Evolutionary conservation across 2,329 filamentous ascomycete species (phyloP), one percentile per base, ranked within the genome.

Genomic region (Fusarium cyanostomum): DNA sequence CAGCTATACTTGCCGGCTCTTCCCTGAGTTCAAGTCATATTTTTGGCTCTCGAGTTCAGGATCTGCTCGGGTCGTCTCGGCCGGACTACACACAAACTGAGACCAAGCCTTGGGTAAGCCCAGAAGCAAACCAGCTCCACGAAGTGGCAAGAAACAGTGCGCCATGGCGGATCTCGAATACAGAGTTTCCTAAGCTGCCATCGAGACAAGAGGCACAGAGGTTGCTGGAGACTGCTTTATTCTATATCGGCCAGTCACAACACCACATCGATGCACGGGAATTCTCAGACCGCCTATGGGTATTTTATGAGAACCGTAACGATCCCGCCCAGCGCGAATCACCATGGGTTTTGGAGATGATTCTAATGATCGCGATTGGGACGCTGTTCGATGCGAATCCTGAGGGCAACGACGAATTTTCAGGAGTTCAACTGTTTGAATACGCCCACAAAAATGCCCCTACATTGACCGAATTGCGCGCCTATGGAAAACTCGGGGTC

Each of bases 371-470:
- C 11, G 65, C 69, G 1, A 71, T 71, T 7, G 69, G 69, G 12
- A 69, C 58, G 0, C 39, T 71, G 1, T 71, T 71, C 9, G 67
- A 71, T 18, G 67, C 62, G 11, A 64, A 71, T 1, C 69, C 67
- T 1, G 69, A 71, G 21, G 69, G 67, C 0, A 68, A 66, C 30
- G 68, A 70, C 1, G 68, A 70, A 5, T 70, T 66, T 13, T 69
- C 68, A 0, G 69, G 69, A 0, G 56, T 59, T 6, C 53, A 50
- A 7, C 41, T 70, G 2, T 71, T 71, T 4, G 69, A 71, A 8
- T 71, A 70, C 26, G 71, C 71, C 0, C 69, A 72, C 26, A 69
- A 65, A 24, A 71, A 73, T 4, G 38, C 71, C 1, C 71, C 71
- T 2, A 71, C 69, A 1, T 34, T 72, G 11, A 72, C 69, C 11